Percentiles rank a stretch among this genome's conserved stretches.
Evolutionary conservation across 2,329 filamentous ascomycete genomes (phyloP).

Genomic region (Fusarium paranaense): DNA sequence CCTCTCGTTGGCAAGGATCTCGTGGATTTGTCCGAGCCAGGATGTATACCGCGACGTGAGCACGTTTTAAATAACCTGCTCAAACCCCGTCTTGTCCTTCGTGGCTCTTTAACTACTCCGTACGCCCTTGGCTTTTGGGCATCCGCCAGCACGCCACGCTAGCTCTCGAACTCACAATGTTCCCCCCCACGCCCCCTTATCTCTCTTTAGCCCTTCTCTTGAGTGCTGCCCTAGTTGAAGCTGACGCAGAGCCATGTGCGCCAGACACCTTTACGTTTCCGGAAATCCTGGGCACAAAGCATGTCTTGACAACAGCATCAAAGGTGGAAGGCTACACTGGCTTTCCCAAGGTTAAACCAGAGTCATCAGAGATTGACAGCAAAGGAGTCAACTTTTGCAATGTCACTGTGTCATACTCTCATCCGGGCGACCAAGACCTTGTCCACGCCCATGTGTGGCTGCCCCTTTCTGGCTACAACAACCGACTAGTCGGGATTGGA

Average conservation of each 20-base stretch:
- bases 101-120: no score
- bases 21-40: no score
- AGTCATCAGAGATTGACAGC: background rate
- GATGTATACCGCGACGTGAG: no score
- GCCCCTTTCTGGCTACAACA: slow-evolving; percentile 3
- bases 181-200: background rate
- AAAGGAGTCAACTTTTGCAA: slow-evolving; percentile 7
- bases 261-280: background rate
- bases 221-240: no score
- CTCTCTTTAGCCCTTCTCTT: background rate
- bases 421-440: background rate
- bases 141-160: no score
- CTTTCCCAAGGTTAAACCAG: background rate
- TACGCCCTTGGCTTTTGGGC: no score
- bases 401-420: background rate
- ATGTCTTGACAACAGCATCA: background rate
- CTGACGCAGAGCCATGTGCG: no score
- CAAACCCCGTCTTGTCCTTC: no score
- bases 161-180: no score
- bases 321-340: background rate
- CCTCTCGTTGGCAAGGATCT: no score
- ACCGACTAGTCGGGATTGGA: background rate
- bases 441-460: background rate
- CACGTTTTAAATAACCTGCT: no score
- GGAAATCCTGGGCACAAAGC: background rate